A percentile compares a stretch with the other conserved stretches of the same genome.
phyloP scores from a whole-genome alignment of 1,139 yeast genomes.

The Suhomyces anneliseae region DNA sequence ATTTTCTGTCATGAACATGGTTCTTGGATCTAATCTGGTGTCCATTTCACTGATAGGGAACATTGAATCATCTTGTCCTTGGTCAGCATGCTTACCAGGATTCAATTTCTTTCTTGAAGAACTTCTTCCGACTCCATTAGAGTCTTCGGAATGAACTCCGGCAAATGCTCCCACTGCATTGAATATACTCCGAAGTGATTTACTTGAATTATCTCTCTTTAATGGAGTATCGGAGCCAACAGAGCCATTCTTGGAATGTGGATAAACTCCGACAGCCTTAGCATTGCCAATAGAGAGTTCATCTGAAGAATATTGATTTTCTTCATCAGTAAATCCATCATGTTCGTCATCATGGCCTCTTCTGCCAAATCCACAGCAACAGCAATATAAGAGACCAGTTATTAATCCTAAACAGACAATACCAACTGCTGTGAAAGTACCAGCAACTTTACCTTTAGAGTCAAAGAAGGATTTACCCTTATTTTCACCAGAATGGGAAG shows the following conservation, averaged over 20 bases:
- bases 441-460: constrained; percentile 67
- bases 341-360: constrained; percentile 18
- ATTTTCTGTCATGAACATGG: constrained; percentile 50
- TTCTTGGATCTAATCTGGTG: constrained; percentile 66
- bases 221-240: constrained; percentile 19
- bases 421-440: constrained; percentile 71
- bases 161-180: constrained; percentile 19
- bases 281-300: constrained; percentile 27
- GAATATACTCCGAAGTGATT: constrained; percentile 36
- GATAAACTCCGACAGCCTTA: constrained; percentile 17
- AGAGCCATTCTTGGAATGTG: constrained; percentile 13
- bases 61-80: constrained; percentile 18
- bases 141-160: constrained; percentile 11
- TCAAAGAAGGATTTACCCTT: constrained; percentile 44
- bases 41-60: constrained; percentile 59
- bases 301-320: constrained; percentile 36
- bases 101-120: constrained; percentile 34
- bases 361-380: constrained; percentile 32
- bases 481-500: constrained; percentile 11
- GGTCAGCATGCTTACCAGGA: constrained; percentile 13
- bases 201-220: constrained; percentile 38
- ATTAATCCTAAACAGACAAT: constrained; percentile 48
- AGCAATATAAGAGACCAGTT: constrained; percentile 34
- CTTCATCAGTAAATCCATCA: constrained; percentile 41
- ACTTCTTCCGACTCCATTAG: constrained; percentile 27